Evolutionary conservation across 148 eudicot species (phyloP).

Genomic region (Camellia lanceoleosa): DNA sequence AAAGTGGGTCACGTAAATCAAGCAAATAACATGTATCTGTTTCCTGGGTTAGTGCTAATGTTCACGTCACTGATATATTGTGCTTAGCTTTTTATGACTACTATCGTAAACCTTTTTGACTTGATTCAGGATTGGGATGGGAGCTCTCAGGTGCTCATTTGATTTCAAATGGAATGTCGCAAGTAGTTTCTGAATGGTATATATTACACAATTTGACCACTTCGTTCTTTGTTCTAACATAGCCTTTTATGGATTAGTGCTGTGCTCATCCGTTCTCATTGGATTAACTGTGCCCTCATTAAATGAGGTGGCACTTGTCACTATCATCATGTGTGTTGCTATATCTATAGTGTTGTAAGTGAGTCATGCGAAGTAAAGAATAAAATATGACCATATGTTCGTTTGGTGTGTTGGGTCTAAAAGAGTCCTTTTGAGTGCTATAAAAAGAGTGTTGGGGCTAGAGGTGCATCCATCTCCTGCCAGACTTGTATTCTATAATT

Average conservation of each 20-base stretch:
- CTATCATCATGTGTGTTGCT: too few relatives aligned
- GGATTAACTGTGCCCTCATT: not conserved
- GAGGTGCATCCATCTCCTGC: too few relatives aligned
- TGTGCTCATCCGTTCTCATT: too few relatives aligned
- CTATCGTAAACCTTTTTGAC: slow-evolving; percentile 18
- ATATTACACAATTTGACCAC: slow-evolving; percentile 5
- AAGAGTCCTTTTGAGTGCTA: too few relatives aligned
- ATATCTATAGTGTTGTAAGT: too few relatives aligned
- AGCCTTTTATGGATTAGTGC: not conserved
- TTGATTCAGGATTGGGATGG: slow-evolving; percentile 88
- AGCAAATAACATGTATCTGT: slow-evolving; percentile 98
- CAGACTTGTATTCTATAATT: not conserved
- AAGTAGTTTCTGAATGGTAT: slow-evolving; percentile 94
- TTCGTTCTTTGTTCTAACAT: not conserved
- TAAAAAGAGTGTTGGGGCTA: too few relatives aligned
- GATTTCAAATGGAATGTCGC: slow-evolving; percentile 89
- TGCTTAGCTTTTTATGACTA: not conserved
- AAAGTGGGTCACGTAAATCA: slow-evolving; percentile 93
- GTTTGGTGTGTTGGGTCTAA: too few relatives aligned
- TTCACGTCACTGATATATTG: slow-evolving; percentile 5
- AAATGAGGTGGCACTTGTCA: not conserved
- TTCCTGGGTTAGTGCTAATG: slow-evolving; percentile 76
- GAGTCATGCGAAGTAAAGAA: too few relatives aligned
- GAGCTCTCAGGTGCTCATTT: slow-evolving; percentile 89
- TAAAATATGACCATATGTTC: too few relatives aligned